Base-by-base conservation (phyloP, 1,284 basidiomycete species). In the Mycena sp. region DNA sequence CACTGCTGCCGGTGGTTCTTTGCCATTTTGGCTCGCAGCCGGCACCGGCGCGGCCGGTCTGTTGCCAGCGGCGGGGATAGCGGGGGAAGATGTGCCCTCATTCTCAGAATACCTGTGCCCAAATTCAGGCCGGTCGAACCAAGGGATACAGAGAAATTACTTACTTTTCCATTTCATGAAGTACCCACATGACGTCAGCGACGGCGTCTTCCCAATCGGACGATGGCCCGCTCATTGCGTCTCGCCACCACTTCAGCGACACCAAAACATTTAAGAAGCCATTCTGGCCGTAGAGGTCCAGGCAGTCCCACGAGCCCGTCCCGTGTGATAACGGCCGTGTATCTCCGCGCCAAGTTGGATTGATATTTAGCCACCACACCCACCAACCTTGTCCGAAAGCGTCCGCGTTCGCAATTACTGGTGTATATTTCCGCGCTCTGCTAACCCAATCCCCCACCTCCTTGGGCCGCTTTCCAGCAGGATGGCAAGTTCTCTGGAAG, bases 281-380 rank as follows among this genome's bases (percentile, higher is more conserved):
- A 9, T 54, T 54, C 50, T 54, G 50, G n/a, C 50, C 50, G 7
- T 25, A 2, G n/a, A 25, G 8, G 13, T 54, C n/a, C 46, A 48
- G 6, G 16, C 41, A 44, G 41, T 44, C 41, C 41, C 41, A 44
- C 41, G 41, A 7, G 6, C 41, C 41, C 6, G 41, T 44, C 16
- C 41, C 41, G 41, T 6, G 41, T 6, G 6, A 44, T 44, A 44
- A 44, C 16, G 41, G 41, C 41, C 18, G 39, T 22, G 16, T 44
- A 44, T 44, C 41, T 37, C 16, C 37, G 25, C 54, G 54, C 65
- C 55, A 66, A 4, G 38, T 25, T 3, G 65, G 65, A 48, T 66
- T 66, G 41, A 66, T 66, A 25, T 57, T 54, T 3, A 39, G 25
- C 65, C 65, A 66, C 65, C 65, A 66, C 30, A 22, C 39, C 55